A percentile compares a stretch with the other conserved stretches of the same genome.
Evolutionary conservation across 768 basidiomycete genomes (phyloP).

Genomic region (Mycena venus): DNA sequence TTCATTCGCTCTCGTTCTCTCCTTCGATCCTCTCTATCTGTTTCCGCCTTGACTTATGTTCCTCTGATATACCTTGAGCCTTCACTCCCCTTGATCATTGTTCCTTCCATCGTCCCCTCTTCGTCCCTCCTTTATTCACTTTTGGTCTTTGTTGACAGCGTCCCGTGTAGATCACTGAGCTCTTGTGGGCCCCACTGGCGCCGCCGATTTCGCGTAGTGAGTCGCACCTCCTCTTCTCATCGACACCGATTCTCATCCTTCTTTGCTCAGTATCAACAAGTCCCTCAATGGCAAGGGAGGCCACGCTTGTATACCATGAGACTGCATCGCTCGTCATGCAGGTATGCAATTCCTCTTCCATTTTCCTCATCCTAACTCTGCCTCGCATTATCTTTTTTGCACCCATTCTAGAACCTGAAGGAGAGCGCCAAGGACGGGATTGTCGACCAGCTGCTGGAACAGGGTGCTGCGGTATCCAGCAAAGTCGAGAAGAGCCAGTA

Average conservation of each 20-base stretch:
- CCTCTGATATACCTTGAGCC: neutral
- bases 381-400: conserved; percentile 47
- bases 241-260: conserved; percentile 58
- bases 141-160: conserved; percentile 18
- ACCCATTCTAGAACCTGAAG: conserved; percentile 88
- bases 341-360: neutral
- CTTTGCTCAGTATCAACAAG: conserved; percentile 77
- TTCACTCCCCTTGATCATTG: neutral
- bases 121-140: conserved; percentile 2
- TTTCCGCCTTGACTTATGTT: neutral
- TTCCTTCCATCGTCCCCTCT: neutral
- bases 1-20: neutral
- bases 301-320: conserved; percentile 87
- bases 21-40: conserved; percentile 2
- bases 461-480: conserved; percentile 74
- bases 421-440: conserved; percentile 87
- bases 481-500: conserved; percentile 88
- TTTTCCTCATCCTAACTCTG: neutral
- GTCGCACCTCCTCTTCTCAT: conserved; percentile 52
- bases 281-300: conserved; percentile 92
- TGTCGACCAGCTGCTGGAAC: conserved; percentile 82
- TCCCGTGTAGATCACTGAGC: conserved; percentile 80
- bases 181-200: conserved; percentile 87
- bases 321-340: conserved; percentile 61
- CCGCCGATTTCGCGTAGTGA: conserved; percentile 73